Conservation (phyloP, 768 basidiomycete genomes). For the Dioszegia hungarica region DNA sequence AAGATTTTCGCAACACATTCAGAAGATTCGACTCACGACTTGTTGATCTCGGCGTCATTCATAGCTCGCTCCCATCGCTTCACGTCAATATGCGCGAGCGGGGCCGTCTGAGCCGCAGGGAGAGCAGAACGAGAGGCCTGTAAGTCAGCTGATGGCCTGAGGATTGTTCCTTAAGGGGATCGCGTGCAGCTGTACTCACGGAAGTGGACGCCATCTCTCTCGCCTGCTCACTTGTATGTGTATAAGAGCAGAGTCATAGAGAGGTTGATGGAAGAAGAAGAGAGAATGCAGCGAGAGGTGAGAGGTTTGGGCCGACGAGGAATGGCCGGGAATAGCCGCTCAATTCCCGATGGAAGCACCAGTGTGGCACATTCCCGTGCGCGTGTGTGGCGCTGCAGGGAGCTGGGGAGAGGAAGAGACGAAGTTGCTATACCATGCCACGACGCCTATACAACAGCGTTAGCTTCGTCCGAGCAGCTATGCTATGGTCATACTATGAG, state of each 20-base stretch:
- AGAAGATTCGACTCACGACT: constrained; percentile 66
- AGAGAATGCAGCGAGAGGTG: background rate
- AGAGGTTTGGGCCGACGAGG: background rate
- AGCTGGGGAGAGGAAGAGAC: too few relatives aligned
- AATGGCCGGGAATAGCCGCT: background rate
- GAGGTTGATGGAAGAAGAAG: background rate
- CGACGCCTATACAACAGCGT: too few relatives aligned
- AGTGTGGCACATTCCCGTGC: background rate
- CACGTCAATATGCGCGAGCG: constrained; percentile 3
- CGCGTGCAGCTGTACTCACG: too few relatives aligned
- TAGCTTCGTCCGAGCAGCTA: too few relatives aligned
- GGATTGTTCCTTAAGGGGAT: background rate
- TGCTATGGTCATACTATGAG: too few relatives aligned
- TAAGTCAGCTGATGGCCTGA: too few relatives aligned
- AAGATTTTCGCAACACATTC: too few relatives aligned
- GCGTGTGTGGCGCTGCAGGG: background rate
- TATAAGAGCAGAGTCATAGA: background rate
- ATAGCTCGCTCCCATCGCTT: constrained; percentile 70
- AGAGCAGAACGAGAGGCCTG: constrained; percentile 10
- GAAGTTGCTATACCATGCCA: too few relatives aligned
- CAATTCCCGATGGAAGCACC: background rate
- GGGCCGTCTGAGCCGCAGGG: background rate
- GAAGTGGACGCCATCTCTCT: constrained; percentile 9
- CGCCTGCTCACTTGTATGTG: background rate
- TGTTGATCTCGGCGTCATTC: constrained; percentile 74